phyloP scores from a whole-genome alignment of 495 filamentous ascomycete genomes.

The Penicillium mononematosum region DNA sequence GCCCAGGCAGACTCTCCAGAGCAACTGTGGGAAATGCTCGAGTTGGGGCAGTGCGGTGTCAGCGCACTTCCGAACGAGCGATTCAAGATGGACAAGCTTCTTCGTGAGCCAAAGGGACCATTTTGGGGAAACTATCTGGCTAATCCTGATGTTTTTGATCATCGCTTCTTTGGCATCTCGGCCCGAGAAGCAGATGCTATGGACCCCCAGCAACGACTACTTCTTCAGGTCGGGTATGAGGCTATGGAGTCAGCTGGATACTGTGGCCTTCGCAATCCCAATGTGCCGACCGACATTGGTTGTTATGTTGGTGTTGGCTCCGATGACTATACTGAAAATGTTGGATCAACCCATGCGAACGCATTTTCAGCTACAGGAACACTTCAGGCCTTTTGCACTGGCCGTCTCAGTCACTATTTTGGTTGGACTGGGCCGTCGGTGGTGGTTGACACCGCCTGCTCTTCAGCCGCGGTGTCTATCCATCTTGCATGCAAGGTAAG shows the following conservation, averaged over 20 bases:
- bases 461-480: conserved; percentile 34
- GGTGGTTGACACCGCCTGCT: conserved; percentile 43
- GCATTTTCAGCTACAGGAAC: conserved; percentile 36
- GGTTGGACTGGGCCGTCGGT: conserved; percentile 42
- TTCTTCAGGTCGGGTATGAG: conserved; percentile 45
- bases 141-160: conserved; percentile 40
- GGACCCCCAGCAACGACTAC: conserved; percentile 50
- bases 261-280: conserved; percentile 10
- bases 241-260: conserved; percentile 41
- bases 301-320: conserved; percentile 15
- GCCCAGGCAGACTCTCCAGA: conserved; percentile 39
- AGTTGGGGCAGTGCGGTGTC: conserved; percentile 18
- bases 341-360: conserved; percentile 25
- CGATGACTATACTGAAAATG: conserved; percentile 35
- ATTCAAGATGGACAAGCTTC: conserved; percentile 14
- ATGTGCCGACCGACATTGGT: not conserved
- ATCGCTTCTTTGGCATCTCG: conserved; percentile 43
- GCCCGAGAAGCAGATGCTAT: conserved; percentile 42
- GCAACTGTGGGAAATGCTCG: conserved; percentile 43
- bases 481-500: conserved; percentile 27
- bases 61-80: conserved; percentile 10
- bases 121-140: conserved; percentile 34
- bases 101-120: conserved; percentile 12
- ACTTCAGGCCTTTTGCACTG: conserved; percentile 23
- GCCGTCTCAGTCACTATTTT: conserved; percentile 33